These are phyloP conservation scores for Starmerella geochares DNA, from an alignment of 805 yeast genomes.

Conservation along the genomic window DNA sequence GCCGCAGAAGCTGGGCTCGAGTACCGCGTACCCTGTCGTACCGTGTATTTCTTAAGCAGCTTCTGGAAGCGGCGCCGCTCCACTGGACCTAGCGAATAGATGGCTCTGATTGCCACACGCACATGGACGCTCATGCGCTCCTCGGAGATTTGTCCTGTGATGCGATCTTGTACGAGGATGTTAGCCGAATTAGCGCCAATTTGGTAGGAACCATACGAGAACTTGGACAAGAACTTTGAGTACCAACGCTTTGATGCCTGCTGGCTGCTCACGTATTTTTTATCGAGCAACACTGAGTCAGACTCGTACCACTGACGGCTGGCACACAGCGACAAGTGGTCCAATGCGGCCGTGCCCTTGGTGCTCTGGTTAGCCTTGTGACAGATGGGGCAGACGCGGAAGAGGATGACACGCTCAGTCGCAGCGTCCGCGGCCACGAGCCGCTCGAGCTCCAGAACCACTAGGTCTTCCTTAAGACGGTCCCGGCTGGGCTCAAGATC, in stretches of 20 bases:
- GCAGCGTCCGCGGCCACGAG: slow-evolving; percentile 26
- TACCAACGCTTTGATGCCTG: slow-evolving; percentile 87
- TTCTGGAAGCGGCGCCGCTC: slow-evolving; percentile 75
- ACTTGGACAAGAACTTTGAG: slow-evolving; percentile 65
- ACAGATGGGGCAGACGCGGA: slow-evolving; percentile 76
- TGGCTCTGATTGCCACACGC: slow-evolving; percentile 70
- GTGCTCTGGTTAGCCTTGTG: slow-evolving; percentile 41
- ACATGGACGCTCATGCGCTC: slow-evolving; percentile 88
- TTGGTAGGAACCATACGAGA: slow-evolving; percentile 79
- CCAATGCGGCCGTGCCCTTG: slow-evolving; percentile 33
- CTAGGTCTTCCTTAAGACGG: slow-evolving; percentile 43
- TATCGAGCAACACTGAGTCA: slow-evolving; percentile 46
- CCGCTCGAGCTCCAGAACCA: slow-evolving; percentile 43
- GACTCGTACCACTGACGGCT: slow-evolving; percentile 61
- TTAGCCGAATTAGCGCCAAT: slow-evolving; percentile 88
- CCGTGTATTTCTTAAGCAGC: slow-evolving; percentile 52
- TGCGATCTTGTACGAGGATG: slow-evolving; percentile 84
- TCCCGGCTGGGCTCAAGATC: slow-evolving; percentile 33
- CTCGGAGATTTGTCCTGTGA: slow-evolving; percentile 79
- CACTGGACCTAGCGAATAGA: slow-evolving; percentile 74
- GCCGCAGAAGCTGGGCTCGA: slow-evolving; percentile 57
- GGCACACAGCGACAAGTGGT: slow-evolving; percentile 81
- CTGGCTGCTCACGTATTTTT: slow-evolving; percentile 65
- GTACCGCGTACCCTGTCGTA: slow-evolving; percentile 76
- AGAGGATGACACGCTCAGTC: slow-evolving; percentile 40